These are phyloP conservation scores for Pterocarpus macrocarpus DNA, from an alignment of 306 rosid genomes.

Conservation along the genomic window DNA sequence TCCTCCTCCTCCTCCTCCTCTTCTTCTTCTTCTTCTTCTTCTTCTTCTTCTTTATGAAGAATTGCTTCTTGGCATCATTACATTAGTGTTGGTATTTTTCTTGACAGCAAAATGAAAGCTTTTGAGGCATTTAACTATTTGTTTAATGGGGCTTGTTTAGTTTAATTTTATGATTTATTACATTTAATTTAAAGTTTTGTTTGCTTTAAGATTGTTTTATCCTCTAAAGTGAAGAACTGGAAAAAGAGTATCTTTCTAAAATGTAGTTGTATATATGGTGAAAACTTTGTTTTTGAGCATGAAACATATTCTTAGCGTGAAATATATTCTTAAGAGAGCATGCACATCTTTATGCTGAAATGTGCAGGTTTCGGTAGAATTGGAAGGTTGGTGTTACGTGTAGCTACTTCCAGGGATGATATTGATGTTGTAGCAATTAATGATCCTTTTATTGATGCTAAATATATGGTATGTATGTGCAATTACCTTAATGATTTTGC, in stretches of 20 bases:
- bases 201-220: neutral
- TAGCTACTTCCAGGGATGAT: slow-evolving; percentile 88
- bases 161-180: neutral
- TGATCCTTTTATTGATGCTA: slow-evolving; percentile 93
- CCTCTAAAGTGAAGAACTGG: neutral
- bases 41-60: too few relatives aligned
- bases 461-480: slow-evolving; percentile 81
- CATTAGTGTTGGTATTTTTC: neutral
- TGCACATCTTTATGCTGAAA: slow-evolving; percentile 43
- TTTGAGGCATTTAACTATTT: neutral
- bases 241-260: neutral
- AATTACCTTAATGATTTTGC: slow-evolving; percentile 33
- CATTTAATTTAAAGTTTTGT: neutral
- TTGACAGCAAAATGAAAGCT: neutral
- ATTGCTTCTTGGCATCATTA: neutral
- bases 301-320: neutral
- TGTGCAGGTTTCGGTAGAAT: slow-evolving; percentile 93
- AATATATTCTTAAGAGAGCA: neutral
- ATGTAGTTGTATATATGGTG: neutral
- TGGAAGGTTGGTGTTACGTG: slow-evolving; percentile 93
- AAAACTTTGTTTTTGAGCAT: slow-evolving; percentile 23
- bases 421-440: slow-evolving; percentile 90
- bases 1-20: too few relatives aligned
- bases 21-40: too few relatives aligned
- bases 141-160: neutral